Percentiles rank a stretch among this genome's conserved stretches.
Conservation (phyloP, 371 early-diverging fungal genomes). For the Syncephalastrum racemosum region DNA sequence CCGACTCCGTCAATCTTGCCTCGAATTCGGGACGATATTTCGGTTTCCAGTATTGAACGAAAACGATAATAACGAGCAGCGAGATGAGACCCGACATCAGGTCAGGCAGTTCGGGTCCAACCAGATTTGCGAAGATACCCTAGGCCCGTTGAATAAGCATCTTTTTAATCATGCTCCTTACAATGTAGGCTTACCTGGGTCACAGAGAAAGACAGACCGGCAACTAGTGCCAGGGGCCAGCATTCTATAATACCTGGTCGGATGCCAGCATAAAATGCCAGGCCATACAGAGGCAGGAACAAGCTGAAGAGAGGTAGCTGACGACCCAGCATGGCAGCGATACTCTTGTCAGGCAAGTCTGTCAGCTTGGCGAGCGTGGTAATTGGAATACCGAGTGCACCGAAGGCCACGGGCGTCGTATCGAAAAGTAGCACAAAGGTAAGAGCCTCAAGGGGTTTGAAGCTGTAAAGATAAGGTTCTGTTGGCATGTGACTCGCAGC, state of each 20-base stretch:
- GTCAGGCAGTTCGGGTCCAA: constrained; percentile 51
- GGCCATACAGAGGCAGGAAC: constrained; percentile 41
- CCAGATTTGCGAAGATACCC: constrained; percentile 44
- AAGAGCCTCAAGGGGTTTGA: constrained; percentile 47
- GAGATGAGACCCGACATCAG: constrained; percentile 47
- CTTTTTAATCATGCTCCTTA: background rate
- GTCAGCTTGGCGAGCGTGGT: constrained; percentile 50
- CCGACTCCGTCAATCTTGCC: constrained; percentile 15
- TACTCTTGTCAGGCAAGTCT: constrained; percentile 29
- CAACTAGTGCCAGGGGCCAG: constrained; percentile 45
- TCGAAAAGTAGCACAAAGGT: constrained; percentile 44
- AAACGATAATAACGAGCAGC: constrained; percentile 28
- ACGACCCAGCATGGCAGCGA: constrained; percentile 53
- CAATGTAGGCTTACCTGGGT: constrained; percentile 22
- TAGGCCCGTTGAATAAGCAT: background rate
- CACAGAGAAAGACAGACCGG: constrained; percentile 49
- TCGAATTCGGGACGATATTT: constrained; percentile 39
- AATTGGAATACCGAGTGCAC: constrained; percentile 47
- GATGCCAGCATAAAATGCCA: constrained; percentile 38
- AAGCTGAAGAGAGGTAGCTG: constrained; percentile 46
- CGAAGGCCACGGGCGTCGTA: constrained; percentile 49
- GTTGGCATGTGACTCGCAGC: background rate
- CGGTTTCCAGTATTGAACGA: constrained; percentile 54
- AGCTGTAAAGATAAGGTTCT: constrained; percentile 20
- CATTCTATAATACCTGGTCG: constrained; percentile 46